Evolutionary conservation across 164 flowering plant species (phyloP).

Genomic region (Annona cherimola): DNA sequence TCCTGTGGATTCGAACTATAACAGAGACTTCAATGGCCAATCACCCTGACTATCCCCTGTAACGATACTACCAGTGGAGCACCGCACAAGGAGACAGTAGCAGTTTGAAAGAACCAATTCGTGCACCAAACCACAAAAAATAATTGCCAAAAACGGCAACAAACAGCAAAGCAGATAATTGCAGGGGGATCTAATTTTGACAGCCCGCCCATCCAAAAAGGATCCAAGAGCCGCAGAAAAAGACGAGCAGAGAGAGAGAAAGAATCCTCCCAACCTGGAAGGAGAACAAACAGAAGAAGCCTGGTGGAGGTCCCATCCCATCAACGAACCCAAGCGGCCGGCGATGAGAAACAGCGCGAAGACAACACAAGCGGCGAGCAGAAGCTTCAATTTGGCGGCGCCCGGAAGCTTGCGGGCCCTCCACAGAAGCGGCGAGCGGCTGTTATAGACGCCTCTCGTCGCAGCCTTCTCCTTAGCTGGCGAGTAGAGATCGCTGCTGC

Average conservation of each 20-base stretch:
- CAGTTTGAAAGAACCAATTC: not conserved
- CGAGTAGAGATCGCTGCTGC: conserved; percentile 26
- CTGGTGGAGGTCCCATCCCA: conserved; percentile 38
- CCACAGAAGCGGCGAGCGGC: conserved; percentile 26
- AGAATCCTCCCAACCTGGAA: conserved; percentile 12
- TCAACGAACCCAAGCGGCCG: conserved; percentile 21
- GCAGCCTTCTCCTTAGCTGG: conserved; percentile 57
- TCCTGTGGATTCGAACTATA: too few relatives aligned
- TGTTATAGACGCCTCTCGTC: conserved; percentile 23
- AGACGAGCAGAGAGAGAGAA: not conserved
- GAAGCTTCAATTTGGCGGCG: conserved; percentile 16
- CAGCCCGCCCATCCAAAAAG: too few relatives aligned
- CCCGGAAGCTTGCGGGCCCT: conserved; percentile 22
- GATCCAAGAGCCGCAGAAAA: not conserved
- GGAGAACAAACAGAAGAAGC: conserved; percentile 29
- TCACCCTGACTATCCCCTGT: too few relatives aligned
- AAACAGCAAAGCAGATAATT: not conserved
- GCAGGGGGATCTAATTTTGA: not conserved
- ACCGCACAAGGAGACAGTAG: too few relatives aligned
- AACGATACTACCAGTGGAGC: too few relatives aligned
- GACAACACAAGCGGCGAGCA: conserved; percentile 17
- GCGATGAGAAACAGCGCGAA: conserved; percentile 19
- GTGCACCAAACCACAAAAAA: not conserved
- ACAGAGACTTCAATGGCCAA: too few relatives aligned
- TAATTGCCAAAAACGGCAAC: not conserved